Percentiles rank a stretch among this genome's conserved stretches.
Evolutionary conservation across 768 basidiomycete species (phyloP).

Genomic region (Hygrocybe punicea): DNA sequence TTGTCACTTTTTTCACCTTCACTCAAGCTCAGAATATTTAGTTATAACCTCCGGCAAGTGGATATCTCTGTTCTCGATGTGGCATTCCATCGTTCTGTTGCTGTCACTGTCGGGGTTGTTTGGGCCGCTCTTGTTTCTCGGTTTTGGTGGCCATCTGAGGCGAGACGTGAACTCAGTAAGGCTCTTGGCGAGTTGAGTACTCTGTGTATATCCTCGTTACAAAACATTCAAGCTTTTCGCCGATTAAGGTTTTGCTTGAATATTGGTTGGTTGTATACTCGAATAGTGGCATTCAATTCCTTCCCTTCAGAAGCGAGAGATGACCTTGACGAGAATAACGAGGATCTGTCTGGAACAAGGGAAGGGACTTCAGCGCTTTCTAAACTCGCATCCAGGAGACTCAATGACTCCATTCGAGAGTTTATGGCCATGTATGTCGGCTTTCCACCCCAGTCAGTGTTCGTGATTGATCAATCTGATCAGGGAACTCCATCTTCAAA

Average conservation of each 20-base stretch:
- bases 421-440: slow-evolving; percentile 86
- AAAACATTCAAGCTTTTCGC: not conserved
- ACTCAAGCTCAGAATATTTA: slow-evolving; percentile 23
- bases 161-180: slow-evolving; percentile 79
- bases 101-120: slow-evolving; percentile 81
- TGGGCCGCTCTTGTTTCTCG: slow-evolving; percentile 88
- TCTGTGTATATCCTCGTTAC: not conserved
- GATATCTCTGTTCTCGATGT: slow-evolving; percentile 61
- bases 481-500: slow-evolving; percentile 95
- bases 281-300: slow-evolving; percentile 84
- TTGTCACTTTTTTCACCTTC: not conserved
- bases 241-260: slow-evolving; percentile 79
- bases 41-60: slow-evolving; percentile 74
- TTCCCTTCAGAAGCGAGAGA: slow-evolving; percentile 50
- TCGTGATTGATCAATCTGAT: not conserved
- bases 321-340: slow-evolving; percentile 27
- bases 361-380: slow-evolving; percentile 29
- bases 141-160: slow-evolving; percentile 96
- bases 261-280: slow-evolving; percentile 92
- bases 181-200: slow-evolving; percentile 74
- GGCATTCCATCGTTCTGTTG: slow-evolving; percentile 70
- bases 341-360: slow-evolving; percentile 2
- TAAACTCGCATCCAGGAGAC: slow-evolving; percentile 36
- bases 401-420: slow-evolving; percentile 67
- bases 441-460: not conserved